Evolutionary conservation across 2,329 filamentous ascomycete species (phyloP).

Genomic region (Paramyrothecium roridum): DNA sequence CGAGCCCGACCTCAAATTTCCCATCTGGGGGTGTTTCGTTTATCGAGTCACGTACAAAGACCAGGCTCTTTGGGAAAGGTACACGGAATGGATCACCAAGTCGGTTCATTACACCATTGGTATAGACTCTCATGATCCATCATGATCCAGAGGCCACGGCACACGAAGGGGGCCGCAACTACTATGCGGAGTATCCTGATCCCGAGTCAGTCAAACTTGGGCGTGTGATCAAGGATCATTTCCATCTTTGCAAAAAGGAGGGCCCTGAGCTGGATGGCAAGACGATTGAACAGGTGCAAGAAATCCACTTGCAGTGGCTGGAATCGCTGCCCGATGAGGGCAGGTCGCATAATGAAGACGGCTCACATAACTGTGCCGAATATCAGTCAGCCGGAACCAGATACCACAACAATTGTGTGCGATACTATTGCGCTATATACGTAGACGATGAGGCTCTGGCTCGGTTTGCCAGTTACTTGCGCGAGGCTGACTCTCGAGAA

Average conservation of each 20-base stretch:
- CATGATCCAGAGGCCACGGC: background rate
- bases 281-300: background rate
- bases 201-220: background rate
- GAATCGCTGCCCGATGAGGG: background rate
- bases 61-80: background rate
- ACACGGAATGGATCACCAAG: background rate
- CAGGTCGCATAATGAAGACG: background rate
- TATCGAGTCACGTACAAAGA: background rate
- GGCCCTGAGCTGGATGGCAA: background rate
- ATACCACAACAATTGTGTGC: background rate
- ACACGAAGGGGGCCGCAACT: background rate
- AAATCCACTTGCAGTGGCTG: background rate
- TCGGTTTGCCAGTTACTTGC: background rate
- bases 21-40: background rate
- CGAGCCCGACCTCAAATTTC: background rate
- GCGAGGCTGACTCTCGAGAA: background rate
- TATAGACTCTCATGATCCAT: background rate
- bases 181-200: background rate
- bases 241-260: background rate
- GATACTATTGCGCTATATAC: background rate
- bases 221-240: background rate
- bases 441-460: background rate
- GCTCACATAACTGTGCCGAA: background rate
- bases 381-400: background rate
- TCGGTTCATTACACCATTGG: background rate